Percentiles rank a stretch among this genome's conserved stretches.
Evolutionary conservation across 1,284 basidiomycete genomes (phyloP).

Genomic region (Heterobasidion parviporum): DNA sequence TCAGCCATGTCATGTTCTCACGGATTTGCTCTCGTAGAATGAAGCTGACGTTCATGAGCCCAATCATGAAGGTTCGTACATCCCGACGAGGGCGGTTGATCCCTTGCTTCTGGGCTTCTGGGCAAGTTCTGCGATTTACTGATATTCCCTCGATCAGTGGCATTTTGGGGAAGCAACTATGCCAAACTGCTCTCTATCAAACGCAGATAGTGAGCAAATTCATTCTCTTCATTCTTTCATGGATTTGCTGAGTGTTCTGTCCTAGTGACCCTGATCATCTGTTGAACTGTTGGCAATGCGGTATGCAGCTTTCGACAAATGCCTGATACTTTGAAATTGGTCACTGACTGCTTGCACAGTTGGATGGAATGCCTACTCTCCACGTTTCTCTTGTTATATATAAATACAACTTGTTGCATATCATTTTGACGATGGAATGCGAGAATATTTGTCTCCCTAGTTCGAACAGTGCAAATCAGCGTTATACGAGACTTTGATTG

Average conservation of each 20-base stretch:
- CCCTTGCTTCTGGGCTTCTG: neutral
- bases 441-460: neutral
- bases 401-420: neutral
- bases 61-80: slow-evolving; percentile 7
- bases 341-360: neutral
- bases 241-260: no score
- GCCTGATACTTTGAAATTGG: neutral
- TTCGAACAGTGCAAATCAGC: neutral
- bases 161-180: slow-evolving; percentile 13
- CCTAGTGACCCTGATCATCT: slow-evolving; percentile 4
- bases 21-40: slow-evolving; percentile 6
- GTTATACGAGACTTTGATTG: no score
- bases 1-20: neutral
- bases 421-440: neutral
- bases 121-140: neutral
- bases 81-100: neutral
- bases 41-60: slow-evolving; percentile 11
- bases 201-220: slow-evolving; percentile 8
- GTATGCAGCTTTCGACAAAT: neutral
- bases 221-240: neutral
- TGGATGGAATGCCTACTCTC: neutral
- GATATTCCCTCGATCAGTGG: neutral
- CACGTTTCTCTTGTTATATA: neutral
- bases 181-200: slow-evolving; percentile 8
- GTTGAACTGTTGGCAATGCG: slow-evolving; percentile 5